Evolutionary conservation across 305 asterid species (phyloP), one percentile per base, ranked within the genome.

Genomic region (Galium porrigens): DNA sequence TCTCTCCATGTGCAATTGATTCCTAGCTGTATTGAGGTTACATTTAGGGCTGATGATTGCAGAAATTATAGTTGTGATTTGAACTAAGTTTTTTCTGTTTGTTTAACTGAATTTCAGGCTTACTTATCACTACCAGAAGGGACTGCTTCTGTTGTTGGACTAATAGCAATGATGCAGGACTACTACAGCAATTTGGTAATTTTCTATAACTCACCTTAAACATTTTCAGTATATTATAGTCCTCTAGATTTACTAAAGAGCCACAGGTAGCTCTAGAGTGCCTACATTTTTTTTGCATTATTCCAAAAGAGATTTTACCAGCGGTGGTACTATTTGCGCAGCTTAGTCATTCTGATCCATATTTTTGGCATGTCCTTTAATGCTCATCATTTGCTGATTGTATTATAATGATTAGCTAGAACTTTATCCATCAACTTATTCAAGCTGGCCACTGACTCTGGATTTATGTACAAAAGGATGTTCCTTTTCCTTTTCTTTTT

Each of bases 101-200:
- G 58, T 14, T 30, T 48, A 30, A 20, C 20, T 49, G 58, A 39
- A 69, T 82, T 77, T 77, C 95, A 91, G 97, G 97, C 97, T 56
- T 91, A 91, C 78, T 84, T 91, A 71, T 88, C 97, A 64, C 97
- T 91, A 71, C 96, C 98, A 12, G 95, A 88, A 70, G 98, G 96
- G 74, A 82, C 90, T 77, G 96, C 96, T 53, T 88, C 96, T 71
- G 92, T 85, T 25, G 83, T 82, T 68, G 98, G 98, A 74, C 78
- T 91, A 73, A 80, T 79, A 71, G 98, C 98, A 25, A 91, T 91
- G 98, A 88, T 88, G 98, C 89, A 96, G 29, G 98, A 91, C 82
- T 88, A 88, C 79, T 91, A 86, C 77, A 76, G 94, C 83, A 91
- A 88, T 77, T 77, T 88, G 98, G 96, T 88, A 70, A 78, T 83